Conservation (phyloP, 768 basidiomycete genomes). For the Auricularia sp. region DNA sequence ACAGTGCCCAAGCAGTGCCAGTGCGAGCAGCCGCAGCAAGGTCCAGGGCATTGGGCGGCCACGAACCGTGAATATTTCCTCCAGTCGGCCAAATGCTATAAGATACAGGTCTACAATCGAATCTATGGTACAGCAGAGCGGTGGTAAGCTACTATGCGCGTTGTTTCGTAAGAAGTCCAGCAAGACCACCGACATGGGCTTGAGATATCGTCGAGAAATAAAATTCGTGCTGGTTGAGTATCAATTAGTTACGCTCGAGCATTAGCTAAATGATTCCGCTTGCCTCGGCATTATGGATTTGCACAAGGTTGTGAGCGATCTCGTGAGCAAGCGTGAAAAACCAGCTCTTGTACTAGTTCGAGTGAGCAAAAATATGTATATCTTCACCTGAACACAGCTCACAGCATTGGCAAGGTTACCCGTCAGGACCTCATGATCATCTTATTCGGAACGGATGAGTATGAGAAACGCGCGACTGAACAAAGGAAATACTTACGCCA, state of each 20-base stretch:
- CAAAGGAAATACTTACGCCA: conserved; percentile 61
- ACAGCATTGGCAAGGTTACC: conserved; percentile 53
- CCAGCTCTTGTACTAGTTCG: conserved; percentile 29
- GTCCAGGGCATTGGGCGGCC: too few species aligned
- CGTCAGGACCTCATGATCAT: conserved; percentile 53
- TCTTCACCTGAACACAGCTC: conserved; percentile 35
- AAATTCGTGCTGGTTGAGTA: conserved; percentile 59
- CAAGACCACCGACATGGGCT: conserved; percentile 27
- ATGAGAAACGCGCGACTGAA: not conserved
- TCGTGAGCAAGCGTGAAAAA: conserved; percentile 91
- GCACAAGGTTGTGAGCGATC: conserved; percentile 83
- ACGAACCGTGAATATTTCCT: too few species aligned
- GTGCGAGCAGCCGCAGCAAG: too few species aligned
- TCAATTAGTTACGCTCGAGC: conserved; percentile 15
- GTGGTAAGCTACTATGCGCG: too few species aligned
- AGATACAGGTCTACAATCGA: too few species aligned
- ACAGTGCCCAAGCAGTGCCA: too few species aligned
- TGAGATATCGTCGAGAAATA: conserved; percentile 90
- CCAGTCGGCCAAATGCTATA: too few species aligned
- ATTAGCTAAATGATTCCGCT: conserved; percentile 9
- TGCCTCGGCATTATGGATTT: conserved; percentile 69
- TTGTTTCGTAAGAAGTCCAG: conserved; percentile 9
- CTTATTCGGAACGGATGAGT: conserved; percentile 25
- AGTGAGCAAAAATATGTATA: not conserved
- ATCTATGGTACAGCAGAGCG: too few species aligned